Conservation (phyloP, 176 grass and related monocot species). For the Metroxylon sagu region DNA sequence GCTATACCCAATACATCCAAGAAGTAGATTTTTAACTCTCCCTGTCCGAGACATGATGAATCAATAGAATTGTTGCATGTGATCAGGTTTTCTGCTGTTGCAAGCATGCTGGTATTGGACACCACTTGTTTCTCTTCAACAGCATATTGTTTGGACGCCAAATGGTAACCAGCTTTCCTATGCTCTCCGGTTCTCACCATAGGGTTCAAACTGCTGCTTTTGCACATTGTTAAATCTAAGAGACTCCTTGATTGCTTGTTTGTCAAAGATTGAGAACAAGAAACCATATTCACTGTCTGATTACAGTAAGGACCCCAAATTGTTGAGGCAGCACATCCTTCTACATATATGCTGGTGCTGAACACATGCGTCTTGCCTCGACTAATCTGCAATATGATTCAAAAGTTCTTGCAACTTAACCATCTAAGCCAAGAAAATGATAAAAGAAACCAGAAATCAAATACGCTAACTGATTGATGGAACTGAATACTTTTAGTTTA, state of each 20-base stretch:
- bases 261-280: constrained; percentile 65
- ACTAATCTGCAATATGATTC: constrained; percentile 62
- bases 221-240: constrained; percentile 23
- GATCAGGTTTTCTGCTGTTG: constrained; percentile 33
- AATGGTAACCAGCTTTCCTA: constrained; percentile 23
- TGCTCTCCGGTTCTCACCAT: constrained; percentile 20
- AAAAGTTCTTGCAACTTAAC: background rate
- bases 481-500: too few species aligned
- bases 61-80: constrained; percentile 64
- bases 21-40: constrained; percentile 66
- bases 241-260: constrained; percentile 51
- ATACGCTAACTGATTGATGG: too few species aligned
- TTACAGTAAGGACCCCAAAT: constrained; percentile 78
- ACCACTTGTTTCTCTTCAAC: constrained; percentile 25
- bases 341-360: constrained; percentile 59
- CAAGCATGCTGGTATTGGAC: constrained; percentile 20
- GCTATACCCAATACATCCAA: constrained; percentile 57
- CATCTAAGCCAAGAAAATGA: too few species aligned
- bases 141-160: constrained; percentile 15
- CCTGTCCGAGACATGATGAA: constrained; percentile 60
- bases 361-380: constrained; percentile 58
- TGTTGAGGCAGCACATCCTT: constrained; percentile 51
- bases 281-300: constrained; percentile 48
- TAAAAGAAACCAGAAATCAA: too few species aligned
- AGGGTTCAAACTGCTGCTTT: background rate